Evolutionary conservation across 371 early-diverging fungal species (phyloP), one percentile per base, ranked within the genome.

Genomic region (Syncephalastrum sp.): DNA sequence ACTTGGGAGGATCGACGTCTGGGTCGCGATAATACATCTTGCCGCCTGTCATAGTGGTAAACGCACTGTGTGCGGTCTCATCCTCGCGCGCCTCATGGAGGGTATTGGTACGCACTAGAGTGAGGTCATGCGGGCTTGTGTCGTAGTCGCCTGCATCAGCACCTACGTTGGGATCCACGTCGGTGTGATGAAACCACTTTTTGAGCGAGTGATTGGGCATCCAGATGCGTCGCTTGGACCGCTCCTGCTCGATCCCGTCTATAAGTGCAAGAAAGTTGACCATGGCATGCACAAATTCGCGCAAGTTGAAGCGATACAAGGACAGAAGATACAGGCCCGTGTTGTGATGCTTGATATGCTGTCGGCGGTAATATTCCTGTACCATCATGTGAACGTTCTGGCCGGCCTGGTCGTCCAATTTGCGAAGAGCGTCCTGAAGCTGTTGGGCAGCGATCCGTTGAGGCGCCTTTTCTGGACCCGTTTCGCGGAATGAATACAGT

Each of bases 1-100:
- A 67, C 1, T 50, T 52, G 0, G 77, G 77, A 2, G 68, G 66
- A 13, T 64, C 61, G 0, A 77, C 77, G 64, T 77, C 77, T 10
- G 77, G 74, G 53, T 77, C 72, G 7, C 56, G 60, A 41, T 24
- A 27, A 16, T 62, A 54, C n/a, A 59, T n/a, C 27, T 59, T 42
- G 27, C 43, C 33, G 8, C 13, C n/a, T 12, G 33, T 33, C 5
- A 16, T 13, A 17, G 33, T 38, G 33, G 33, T 46, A 5, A 33
- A 6, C 0, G 44, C 29, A 17, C 5, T 25, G 16, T 27, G 17
- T 47, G 17, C 7, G 7, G 17, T 17, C 19, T 52, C 52, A 3
- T 23, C 47, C 7, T 23, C 38, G 17, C 13, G 10, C 7, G 54
- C 50, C 24, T 53, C 53, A 3, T 38, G 16, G 5, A 53, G 47